A percentile compares a stretch with the other conserved stretches of the same genome.
Evolutionary conservation across 2,329 filamentous ascomycete genomes (phyloP).

Genomic region (Teratosphaeria pseudoeucalypti): DNA sequence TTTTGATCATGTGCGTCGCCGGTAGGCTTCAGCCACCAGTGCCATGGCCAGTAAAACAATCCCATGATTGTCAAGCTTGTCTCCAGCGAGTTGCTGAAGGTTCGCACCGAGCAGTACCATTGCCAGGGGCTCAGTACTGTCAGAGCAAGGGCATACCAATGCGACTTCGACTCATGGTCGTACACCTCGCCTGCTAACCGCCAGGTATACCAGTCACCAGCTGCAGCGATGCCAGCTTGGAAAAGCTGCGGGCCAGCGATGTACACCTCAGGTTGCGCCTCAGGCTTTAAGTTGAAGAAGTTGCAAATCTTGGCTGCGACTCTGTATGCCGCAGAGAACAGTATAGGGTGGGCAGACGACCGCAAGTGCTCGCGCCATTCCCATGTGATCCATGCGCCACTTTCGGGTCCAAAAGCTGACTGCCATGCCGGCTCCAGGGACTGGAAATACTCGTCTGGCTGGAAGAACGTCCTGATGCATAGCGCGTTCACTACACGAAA

Average conservation of each 20-base stretch:
- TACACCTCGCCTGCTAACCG: slow-evolving; percentile 65
- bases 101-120: slow-evolving; percentile 89
- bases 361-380: slow-evolving; percentile 87
- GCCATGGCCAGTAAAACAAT: slow-evolving; percentile 80
- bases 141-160: slow-evolving; percentile 61
- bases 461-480: slow-evolving; percentile 79
- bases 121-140: slow-evolving; percentile 78
- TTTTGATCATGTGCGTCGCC: not conserved
- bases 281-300: slow-evolving; percentile 43
- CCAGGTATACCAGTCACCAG: slow-evolving; percentile 82
- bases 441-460: slow-evolving; percentile 97
- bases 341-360: slow-evolving; percentile 78
- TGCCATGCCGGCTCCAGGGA: slow-evolving; percentile 90
- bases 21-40: slow-evolving; percentile 22
- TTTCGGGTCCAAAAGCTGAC: slow-evolving; percentile 65
- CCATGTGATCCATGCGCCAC: slow-evolving; percentile 92
- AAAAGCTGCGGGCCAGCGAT: slow-evolving; percentile 61
- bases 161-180: slow-evolving; percentile 51
- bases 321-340: slow-evolving; percentile 72
- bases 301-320: slow-evolving; percentile 47
- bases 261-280: slow-evolving; percentile 54
- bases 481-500: slow-evolving; percentile 74
- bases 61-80: slow-evolving; percentile 75
- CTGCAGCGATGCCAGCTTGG: slow-evolving; percentile 68
- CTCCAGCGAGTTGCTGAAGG: slow-evolving; percentile 89